Conservation (phyloP, 768 basidiomycete species). For the Lanmaoa rubissima region DNA sequence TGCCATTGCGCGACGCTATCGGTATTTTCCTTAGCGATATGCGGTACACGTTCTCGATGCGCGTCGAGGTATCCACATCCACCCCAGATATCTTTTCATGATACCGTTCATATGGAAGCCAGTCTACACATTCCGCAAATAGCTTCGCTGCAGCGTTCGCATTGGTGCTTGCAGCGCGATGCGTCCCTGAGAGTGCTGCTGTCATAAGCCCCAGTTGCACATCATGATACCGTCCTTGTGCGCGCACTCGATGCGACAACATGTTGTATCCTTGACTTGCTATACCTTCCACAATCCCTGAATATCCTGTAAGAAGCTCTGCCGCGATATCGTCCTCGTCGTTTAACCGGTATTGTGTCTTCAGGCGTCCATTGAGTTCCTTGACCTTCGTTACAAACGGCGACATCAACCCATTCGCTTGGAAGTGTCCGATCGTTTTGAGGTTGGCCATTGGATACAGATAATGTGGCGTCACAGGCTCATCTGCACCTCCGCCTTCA, state of each 20-base stretch:
- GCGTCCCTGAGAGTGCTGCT: neutral
- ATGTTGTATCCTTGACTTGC: neutral
- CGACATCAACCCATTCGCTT: neutral
- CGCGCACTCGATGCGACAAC: neutral
- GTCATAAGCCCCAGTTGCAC: neutral
- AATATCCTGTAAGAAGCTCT: neutral
- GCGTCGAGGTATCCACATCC: neutral
- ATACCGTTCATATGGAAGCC: no score
- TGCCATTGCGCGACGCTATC: neutral
- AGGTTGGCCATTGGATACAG: neutral
- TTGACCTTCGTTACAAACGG: neutral
- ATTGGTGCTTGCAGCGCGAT: no score
- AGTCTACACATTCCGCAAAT: no score
- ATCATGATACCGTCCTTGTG: neutral
- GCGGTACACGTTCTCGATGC: neutral
- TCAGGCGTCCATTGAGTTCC: neutral
- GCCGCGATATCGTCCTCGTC: neutral
- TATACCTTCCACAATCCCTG: no score
- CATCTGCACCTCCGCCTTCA: neutral
- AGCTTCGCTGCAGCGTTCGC: no score
- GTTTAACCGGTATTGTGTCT: fast-evolving
- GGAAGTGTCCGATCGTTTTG: neutral
- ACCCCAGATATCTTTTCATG: no score
- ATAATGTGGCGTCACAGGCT: neutral
- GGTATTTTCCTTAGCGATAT: neutral